Evolutionary conservation across 495 filamentous ascomycete genomes (phyloP).

Genomic region (Penicillium chermesinum): DNA sequence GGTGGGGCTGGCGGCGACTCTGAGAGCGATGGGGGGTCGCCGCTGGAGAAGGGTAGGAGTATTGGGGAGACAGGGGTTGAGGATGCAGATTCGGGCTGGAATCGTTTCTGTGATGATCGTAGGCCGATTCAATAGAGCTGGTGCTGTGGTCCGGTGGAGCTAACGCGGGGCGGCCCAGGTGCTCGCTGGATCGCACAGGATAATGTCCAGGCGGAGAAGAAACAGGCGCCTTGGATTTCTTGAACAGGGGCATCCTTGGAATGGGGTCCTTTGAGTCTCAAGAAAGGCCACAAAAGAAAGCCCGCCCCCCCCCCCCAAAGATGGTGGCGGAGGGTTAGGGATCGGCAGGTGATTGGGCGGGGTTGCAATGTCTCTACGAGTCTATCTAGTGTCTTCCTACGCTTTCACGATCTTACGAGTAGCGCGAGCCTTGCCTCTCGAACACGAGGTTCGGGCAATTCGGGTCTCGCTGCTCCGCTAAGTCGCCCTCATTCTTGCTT

Average conservation of each 20-base stretch:
- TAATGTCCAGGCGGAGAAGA: conserved; percentile 18
- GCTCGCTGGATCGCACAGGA: conserved; percentile 31
- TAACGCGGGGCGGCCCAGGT: conserved; percentile 23
- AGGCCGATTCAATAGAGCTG: conserved; percentile 17
- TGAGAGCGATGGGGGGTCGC: conserved; percentile 15
- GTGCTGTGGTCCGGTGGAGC: conserved; percentile 20
- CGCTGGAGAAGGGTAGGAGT: conserved; percentile 10
- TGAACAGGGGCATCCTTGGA: conserved; percentile 30
- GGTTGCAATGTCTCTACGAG: too few species aligned
- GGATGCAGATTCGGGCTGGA: conserved; percentile 5
- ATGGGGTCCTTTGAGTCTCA: too few species aligned
- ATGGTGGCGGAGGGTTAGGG: too few species aligned
- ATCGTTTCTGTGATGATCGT: conserved; percentile 6
- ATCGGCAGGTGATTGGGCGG: too few species aligned
- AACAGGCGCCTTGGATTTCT: conserved; percentile 21
- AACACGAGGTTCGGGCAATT: too few species aligned
- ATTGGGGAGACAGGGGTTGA: conserved; percentile 15
- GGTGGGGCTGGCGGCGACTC: conserved; percentile 19
- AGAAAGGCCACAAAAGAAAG: too few species aligned
- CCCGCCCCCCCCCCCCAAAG: too few species aligned
- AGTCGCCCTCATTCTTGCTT: too few species aligned
- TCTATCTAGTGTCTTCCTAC: too few species aligned
- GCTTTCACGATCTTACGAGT: too few species aligned
- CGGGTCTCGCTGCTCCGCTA: too few species aligned
- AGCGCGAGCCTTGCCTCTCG: too few species aligned